Conservation (phyloP, 148 eudicot genomes). For the Heliosperma pusillum region DNA sequence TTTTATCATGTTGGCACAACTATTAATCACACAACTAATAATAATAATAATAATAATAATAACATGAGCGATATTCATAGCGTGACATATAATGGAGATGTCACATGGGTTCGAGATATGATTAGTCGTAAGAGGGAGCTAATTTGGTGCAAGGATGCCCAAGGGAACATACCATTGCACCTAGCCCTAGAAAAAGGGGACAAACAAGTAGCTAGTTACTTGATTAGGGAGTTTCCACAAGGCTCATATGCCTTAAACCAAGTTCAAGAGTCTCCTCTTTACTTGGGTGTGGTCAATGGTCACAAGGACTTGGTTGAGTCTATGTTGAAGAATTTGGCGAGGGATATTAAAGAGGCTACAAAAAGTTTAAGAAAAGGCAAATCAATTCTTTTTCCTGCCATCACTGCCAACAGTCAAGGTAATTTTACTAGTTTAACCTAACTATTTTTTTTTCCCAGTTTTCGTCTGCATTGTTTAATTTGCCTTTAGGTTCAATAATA, state of each 20-base stretch:
- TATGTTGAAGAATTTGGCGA: background rate
- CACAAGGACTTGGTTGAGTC: slow-evolving; percentile 1
- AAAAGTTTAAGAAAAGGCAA: background rate
- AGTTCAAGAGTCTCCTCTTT: background rate
- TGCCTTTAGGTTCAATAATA: too few species aligned
- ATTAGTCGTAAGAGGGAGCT: background rate
- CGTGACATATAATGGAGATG: background rate
- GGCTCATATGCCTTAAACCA: slow-evolving; percentile 11
- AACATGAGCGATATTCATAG: background rate
- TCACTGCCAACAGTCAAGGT: slow-evolving; percentile 10
- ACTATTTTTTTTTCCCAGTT: too few species aligned
- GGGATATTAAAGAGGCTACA: background rate
- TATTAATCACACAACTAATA: background rate
- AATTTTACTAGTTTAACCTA: too few species aligned
- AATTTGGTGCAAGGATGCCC: background rate
- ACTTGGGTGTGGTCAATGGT: slow-evolving; percentile 2
- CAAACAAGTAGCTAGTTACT: slow-evolving; percentile 8
- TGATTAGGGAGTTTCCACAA: slow-evolving; percentile 9
- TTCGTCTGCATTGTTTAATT: too few species aligned
- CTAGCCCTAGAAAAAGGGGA: slow-evolving; percentile 3
- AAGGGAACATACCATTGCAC: slow-evolving; percentile 18
- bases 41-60: too few species aligned
- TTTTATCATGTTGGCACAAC: background rate
- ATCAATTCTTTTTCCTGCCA: slow-evolving; percentile 10
- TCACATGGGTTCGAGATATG: background rate